Percentiles rank a stretch among this genome's conserved stretches.
phyloP scores from a whole-genome alignment of 495 filamentous ascomycete genomes.

The Podospora sp. region DNA sequence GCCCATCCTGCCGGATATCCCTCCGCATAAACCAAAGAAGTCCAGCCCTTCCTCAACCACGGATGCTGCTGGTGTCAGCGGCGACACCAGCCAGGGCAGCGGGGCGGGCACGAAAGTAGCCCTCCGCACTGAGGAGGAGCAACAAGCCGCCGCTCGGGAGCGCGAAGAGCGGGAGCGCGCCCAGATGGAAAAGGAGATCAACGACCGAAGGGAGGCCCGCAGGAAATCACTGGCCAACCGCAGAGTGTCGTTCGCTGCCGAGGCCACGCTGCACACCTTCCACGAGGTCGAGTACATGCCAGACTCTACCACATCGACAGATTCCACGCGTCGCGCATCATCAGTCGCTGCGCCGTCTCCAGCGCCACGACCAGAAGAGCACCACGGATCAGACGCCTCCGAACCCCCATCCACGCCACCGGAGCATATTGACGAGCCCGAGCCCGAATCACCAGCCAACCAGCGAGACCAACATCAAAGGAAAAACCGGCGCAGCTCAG shows the following conservation, averaged over 20 bases:
- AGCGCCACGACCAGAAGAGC: slow-evolving; percentile 39
- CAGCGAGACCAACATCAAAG: slow-evolving; percentile 69
- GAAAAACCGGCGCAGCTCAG: slow-evolving; percentile 67
- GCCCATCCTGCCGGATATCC: slow-evolving; percentile 66
- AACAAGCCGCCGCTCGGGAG: slow-evolving; percentile 73
- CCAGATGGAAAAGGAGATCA: slow-evolving; percentile 67
- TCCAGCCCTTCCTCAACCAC: slow-evolving; percentile 23
- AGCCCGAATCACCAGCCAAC: slow-evolving; percentile 66
- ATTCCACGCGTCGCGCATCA: slow-evolving; percentile 72
- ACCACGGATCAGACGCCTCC: slow-evolving; percentile 48
- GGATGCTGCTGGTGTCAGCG: slow-evolving; percentile 44
- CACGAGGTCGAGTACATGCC: slow-evolving; percentile 89
- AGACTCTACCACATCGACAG: slow-evolving; percentile 83
- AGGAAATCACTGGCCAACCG: slow-evolving; percentile 91
- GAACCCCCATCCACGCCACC: slow-evolving; percentile 70
- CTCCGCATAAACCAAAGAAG: slow-evolving; percentile 47
- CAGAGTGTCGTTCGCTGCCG: slow-evolving; percentile 94
- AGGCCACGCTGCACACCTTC: slow-evolving; percentile 97
- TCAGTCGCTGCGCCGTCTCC: slow-evolving; percentile 54
- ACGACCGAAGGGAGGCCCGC: slow-evolving; percentile 78
- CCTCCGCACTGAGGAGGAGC: slow-evolving; percentile 73
- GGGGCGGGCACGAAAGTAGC: slow-evolving; percentile 49
- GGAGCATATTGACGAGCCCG: slow-evolving; percentile 62
- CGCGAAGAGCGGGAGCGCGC: slow-evolving; percentile 71
- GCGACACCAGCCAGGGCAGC: slow-evolving; percentile 27